Evolutionary conservation across 352 stramenopile genomes (phyloP), one percentile per base, ranked within the genome.

Genomic region (Pythium rhizo-oryzae): DNA sequence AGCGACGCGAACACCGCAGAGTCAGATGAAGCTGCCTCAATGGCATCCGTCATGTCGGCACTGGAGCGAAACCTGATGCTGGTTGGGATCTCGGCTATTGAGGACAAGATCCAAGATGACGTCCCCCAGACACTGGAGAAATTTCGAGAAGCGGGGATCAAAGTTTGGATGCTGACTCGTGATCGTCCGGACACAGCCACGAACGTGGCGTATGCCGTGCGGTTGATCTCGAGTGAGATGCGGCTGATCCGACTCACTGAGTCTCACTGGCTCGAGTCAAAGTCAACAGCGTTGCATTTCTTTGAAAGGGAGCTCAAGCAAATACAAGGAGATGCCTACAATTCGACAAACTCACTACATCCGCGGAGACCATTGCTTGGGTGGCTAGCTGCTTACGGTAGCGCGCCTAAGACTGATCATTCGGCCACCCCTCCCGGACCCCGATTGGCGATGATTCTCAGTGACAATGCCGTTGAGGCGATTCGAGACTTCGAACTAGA

Each of bases 81-180:
- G 6, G 63, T 90, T 2, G 84, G 82, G 4, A 76, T 90, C 8
- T 84, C 77, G 8, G 82, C 74, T 0, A 90, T 92, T 49, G 84
- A 92, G 62, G 84, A 92, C 65, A 85, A 87, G 53, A 82, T 92
- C 28, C 84, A 92, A 63, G 75, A 85, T 13, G 84, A 79, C 0
- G 80, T 69, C 11, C 77, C 84, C 1, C 78, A 89, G 51, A 75
- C 80, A 12, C 67, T 92, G 1, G 77, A 84, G 57, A 88, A 79
- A 24, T 81, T 92, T 25, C 80, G 82, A 24, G 75, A 79, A 7
- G 81, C 84, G 2, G 82, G 84, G 0, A 87, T 92, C 63, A 92
- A 89, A 59, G 77, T 92, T 12, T 92, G 82, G 84, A 91, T 92
- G 82, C 71, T 92, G 21, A 91, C 84, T 1, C 81, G 84, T 4